Base-by-base conservation (phyloP, 2,329 filamentous ascomycete species). In the Stachybotrys elegans region DNA sequence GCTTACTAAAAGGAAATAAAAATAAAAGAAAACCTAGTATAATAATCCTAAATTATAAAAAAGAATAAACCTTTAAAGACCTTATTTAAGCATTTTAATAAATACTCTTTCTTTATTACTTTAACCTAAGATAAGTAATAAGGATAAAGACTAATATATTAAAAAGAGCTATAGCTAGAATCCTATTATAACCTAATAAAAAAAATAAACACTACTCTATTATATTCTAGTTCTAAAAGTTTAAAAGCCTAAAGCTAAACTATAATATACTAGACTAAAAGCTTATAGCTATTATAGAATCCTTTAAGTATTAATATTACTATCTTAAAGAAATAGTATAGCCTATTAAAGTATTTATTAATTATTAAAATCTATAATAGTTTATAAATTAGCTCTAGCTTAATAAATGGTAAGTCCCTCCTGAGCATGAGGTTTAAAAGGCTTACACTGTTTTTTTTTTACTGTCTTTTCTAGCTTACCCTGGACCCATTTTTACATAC, bases 301-400 rank as follows among this genome's bases (percentile, higher is more conserved):
- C 16, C 20, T 21, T 32, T 20, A 34, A 32, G 27, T 40, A 40
- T 22, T 40, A 40, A 37, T 4, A 20, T 2, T 46, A 43, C 25
- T 21, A 20, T 14, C 34, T 21, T 32, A 42, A 39, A 40, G 20
- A 13, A 19, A 13, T 43, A 14, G 22, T 25, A 40, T n/a, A 34
- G 13, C 12, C 4, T 11, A 14, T 43, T 32, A 22, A 43, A 38
- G 40, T 40, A 14, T 34, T 32, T 38, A 38, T 43, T 42, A 37
- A 19, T 21, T 40, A 38, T 22, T 20, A 38, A 38, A 38, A 38
- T 19, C 20, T 38, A 45, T 45, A 36, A 13, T 40, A 22, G 17
- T 20, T 40, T 40, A 43, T 39, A 46, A 40, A 9, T 6, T 46
- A 34, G 17, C 43, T 23, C 27, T 40, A 43, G 31, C 39, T 41